Conservation (phyloP, 2,329 filamentous ascomycete species). For the Juglanconis oblonga region DNA sequence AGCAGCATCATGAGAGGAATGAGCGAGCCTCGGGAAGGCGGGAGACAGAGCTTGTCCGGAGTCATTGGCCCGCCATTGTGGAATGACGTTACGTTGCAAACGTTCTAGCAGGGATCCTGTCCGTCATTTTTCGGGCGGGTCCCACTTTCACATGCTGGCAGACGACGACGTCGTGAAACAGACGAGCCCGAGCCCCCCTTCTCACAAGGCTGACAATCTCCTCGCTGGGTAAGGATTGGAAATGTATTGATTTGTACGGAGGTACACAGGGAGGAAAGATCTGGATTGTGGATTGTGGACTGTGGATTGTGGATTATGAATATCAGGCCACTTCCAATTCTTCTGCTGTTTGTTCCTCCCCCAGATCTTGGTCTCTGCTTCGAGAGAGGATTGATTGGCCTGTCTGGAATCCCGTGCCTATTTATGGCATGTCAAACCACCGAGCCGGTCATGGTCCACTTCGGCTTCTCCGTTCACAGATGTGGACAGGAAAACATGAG, state of each 20-base stretch:
- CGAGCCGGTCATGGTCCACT: not conserved
- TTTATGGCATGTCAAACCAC: not conserved
- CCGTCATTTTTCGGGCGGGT: too few species aligned
- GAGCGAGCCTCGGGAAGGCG: not conserved
- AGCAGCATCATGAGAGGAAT: not conserved
- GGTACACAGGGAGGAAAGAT: too few species aligned
- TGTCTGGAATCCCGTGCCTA: too few species aligned
- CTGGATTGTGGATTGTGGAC: too few species aligned
- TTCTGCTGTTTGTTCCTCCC: too few species aligned
- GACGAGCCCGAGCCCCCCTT: not conserved
- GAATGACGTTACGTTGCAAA: not conserved
- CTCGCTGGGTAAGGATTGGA: too few species aligned
- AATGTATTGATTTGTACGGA: too few species aligned
- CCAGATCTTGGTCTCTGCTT: not conserved
- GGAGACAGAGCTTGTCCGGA: not conserved
- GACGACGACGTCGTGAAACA: not conserved
- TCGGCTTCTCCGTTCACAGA: not conserved
- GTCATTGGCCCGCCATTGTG: not conserved
- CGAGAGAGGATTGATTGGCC: too few species aligned
- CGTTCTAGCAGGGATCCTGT: too few species aligned
- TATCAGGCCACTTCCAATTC: too few species aligned
- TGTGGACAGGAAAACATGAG: not conserved
- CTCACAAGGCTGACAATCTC: not conserved
- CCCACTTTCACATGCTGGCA: not conserved
- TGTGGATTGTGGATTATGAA: too few species aligned